These are phyloP conservation scores for Lachnellula subtilissima DNA, from an alignment of 2,329 filamentous ascomycete species.

Conservation along the genomic window DNA sequence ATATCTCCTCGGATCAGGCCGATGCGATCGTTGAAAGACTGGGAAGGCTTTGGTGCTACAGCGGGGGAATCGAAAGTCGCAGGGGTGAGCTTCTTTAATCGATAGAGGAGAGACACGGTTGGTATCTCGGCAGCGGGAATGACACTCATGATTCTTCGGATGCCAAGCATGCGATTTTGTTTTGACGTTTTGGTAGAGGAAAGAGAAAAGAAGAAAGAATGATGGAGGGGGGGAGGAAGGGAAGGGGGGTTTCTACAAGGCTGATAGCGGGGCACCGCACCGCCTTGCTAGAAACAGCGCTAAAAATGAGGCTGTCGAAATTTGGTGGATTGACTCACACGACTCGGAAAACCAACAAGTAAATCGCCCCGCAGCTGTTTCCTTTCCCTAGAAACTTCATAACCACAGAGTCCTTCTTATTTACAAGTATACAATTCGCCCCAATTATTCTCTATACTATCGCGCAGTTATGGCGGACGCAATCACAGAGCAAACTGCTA, in stretches of 20 bases:
- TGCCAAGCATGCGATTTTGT: constrained; percentile 13
- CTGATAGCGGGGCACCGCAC: constrained; percentile 1
- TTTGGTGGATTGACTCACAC: constrained; percentile 6
- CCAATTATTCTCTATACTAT: neutral
- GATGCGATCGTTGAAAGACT: constrained; percentile 63
- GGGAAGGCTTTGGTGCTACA: constrained; percentile 37
- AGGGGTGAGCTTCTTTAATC: constrained; percentile 27
- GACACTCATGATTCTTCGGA: constrained; percentile 26
- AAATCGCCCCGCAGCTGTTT: neutral
- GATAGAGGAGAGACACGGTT: constrained; percentile 30
- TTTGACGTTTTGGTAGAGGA: neutral
- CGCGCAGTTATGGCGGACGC: constrained; percentile 43
- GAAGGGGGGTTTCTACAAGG: neutral
- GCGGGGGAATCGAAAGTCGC: constrained; percentile 17
- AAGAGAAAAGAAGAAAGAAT: neutral
- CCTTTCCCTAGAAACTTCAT: neutral
- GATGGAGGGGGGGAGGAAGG: neutral
- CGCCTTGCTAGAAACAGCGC: neutral
- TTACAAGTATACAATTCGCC: neutral
- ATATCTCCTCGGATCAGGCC: constrained; percentile 73
- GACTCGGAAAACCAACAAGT: neutral
- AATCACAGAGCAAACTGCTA: constrained; percentile 42
- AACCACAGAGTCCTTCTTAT: neutral
- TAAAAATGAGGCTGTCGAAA: neutral
- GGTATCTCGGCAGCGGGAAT: constrained; percentile 28